Evolutionary conservation across 108 stramenopile species (phyloP).

Genomic region (Nannochloropsis salina): DNA sequence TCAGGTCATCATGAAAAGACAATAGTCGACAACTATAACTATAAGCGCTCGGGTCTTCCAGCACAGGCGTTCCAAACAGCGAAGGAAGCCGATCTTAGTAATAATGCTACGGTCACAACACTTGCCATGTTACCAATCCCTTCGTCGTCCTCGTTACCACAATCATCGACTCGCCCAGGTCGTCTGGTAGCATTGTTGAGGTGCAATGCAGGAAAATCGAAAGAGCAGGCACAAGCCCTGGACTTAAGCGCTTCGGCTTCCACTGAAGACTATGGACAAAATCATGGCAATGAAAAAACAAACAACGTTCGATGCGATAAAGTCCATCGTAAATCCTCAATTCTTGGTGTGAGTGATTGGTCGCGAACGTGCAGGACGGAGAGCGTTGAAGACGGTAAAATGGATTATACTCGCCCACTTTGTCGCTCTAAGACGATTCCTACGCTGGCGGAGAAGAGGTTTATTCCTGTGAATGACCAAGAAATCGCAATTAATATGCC

Average conservation of each 20-base stretch:
- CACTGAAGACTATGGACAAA: not conserved
- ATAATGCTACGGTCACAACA: too few species aligned
- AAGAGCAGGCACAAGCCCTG: not conserved
- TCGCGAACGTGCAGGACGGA: not conserved
- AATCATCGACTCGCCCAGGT: not conserved
- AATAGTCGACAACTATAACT: too few species aligned
- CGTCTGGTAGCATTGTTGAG: not conserved
- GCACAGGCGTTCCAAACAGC: too few species aligned
- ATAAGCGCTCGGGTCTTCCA: too few species aligned
- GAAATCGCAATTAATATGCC: too few species aligned
- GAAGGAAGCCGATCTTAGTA: too few species aligned
- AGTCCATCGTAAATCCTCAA: not conserved
- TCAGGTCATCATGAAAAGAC: too few species aligned
- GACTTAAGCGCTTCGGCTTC: not conserved
- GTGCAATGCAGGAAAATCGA: not conserved
- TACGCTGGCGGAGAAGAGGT: not conserved
- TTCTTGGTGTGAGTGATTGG: not conserved
- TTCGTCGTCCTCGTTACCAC: not conserved
- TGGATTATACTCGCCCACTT: not conserved
- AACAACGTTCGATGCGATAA: not conserved
- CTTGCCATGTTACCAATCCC: not conserved
- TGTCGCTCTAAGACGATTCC: not conserved
- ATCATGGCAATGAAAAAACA: not conserved
- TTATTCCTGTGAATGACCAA: too few species aligned
- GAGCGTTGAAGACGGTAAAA: constrained; percentile 13